Base-by-base conservation (phyloP, 202 grass and related monocot species). In the Saccharum hybrid region DNA sequence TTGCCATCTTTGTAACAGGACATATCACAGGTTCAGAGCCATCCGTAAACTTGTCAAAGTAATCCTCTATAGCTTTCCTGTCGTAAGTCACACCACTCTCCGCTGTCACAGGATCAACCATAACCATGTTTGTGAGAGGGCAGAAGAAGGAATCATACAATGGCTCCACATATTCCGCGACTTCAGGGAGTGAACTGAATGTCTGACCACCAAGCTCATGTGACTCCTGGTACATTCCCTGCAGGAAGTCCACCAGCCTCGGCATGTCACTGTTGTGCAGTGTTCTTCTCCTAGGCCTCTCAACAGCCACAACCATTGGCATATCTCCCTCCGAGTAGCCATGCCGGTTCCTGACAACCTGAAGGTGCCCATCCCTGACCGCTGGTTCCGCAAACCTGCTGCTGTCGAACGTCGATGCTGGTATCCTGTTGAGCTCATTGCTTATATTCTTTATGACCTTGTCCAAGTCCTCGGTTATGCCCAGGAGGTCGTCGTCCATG, bases 101-200 rank as follows among this genome's bases (percentile, higher is more conserved):
- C 0, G 88, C 89, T 0, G 88, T 96, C 40, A 92, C 96, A 0
- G 96, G 96, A 79, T 96, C 96, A 18, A 88, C 77, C 93, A 99
- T 99, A 76, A 94, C 85, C 68, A 84, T 96, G 68, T 99, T 96
- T n/a, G 93, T 94, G 40, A 99, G 68, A 18, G 93, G 89, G 16
- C 96, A 99, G 68, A 99, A 96, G 86, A 99, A 99, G 1, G 93
- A 85, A 66, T 99, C 93, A 70, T 99, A 99, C 8, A 92, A 78
- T 0, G 96, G 96, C 48, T 99, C 93, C 0, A 93, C 86, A 69
- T 86, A 90, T 34, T 99, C 96, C 0, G 91, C 83, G 4, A 93
- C 68, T 82, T 86, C 90, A 48, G 88, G 88, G 19, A 90, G 72
- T 0, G 87, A 81, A 80, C 15, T 42, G 65, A 92, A 86, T 0